phyloP scores from a whole-genome alignment of 208 protist species.

The Leishmania amazonensis region DNA sequence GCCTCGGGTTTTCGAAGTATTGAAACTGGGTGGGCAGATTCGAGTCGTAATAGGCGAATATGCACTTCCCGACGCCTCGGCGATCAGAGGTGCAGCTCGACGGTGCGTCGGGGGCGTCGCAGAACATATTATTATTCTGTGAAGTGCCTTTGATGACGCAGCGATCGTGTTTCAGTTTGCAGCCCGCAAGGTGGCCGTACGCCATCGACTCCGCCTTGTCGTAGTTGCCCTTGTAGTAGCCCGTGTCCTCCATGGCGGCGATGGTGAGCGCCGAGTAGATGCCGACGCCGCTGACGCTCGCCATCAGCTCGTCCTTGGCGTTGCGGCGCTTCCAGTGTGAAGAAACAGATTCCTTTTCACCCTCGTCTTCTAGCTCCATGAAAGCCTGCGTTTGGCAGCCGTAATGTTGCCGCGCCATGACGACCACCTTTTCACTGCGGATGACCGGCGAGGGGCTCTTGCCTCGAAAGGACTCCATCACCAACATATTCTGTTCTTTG shows the following conservation, averaged over 20 bases:
- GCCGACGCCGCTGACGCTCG: constrained; percentile 20
- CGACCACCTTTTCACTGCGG: constrained; percentile 28
- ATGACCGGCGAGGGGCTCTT: constrained; percentile 34
- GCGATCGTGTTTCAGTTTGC: constrained; percentile 35
- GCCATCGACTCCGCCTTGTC: constrained; percentile 54
- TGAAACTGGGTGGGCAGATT: constrained; percentile 33
- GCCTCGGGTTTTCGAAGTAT: constrained; percentile 37
- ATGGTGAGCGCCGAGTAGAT: constrained; percentile 78
- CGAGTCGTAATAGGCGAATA: not conserved
- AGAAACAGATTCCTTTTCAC: constrained; percentile 35
- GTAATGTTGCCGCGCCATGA: constrained; percentile 54
- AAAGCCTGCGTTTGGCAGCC: constrained; percentile 46
- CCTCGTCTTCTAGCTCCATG: constrained; percentile 82
- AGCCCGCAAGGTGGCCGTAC: constrained; percentile 72
- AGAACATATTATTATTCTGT: constrained; percentile 52
- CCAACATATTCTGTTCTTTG: not conserved
- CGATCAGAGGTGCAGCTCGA: constrained; percentile 40
- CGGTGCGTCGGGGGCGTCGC: not conserved
- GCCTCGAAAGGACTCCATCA: constrained; percentile 21
- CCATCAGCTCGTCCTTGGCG: constrained; percentile 84
- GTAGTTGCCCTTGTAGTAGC: constrained; percentile 74
- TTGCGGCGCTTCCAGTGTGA: constrained; percentile 91
- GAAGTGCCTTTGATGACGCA: constrained; percentile 37
- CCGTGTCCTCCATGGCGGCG: constrained; percentile 74
- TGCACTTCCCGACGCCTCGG: constrained; percentile 31